Conservation (phyloP, 2,329 filamentous ascomycete species). For the Calonectria pauciramosa region DNA sequence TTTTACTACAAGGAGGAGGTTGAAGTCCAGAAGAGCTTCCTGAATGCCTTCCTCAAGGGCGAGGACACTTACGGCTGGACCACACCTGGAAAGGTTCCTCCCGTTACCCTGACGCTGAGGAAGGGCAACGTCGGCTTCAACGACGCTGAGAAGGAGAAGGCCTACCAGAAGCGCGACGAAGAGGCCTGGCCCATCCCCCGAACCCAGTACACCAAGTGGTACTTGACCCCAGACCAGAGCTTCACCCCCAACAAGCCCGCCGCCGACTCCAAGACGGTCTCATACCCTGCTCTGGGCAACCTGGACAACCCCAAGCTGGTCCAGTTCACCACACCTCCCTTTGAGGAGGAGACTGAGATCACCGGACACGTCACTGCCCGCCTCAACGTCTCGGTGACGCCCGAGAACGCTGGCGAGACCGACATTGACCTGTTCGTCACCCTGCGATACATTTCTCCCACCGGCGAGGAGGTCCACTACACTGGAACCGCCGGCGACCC, state of each 20-base stretch:
- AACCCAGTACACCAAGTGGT: conserved; percentile 74
- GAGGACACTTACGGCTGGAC: conserved; percentile 72
- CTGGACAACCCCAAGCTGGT: conserved; percentile 67
- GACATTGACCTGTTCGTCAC: conserved; percentile 76
- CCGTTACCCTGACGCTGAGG: conserved; percentile 72
- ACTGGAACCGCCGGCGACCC: conserved; percentile 76
- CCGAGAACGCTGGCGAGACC: conserved; percentile 58
- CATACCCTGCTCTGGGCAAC: conserved; percentile 72
- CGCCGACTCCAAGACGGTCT: conserved; percentile 56
- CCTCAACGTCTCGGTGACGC: conserved; percentile 73
- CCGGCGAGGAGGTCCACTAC: conserved; percentile 71
- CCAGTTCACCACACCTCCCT: conserved; percentile 70
- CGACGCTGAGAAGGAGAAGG: conserved; percentile 70
- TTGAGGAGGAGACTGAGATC: conserved; percentile 76
- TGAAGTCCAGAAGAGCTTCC: conserved; percentile 75
- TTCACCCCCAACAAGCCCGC: conserved; percentile 46
- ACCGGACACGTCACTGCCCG: conserved; percentile 77
- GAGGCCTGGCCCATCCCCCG: conserved; percentile 76
- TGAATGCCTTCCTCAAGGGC: conserved; percentile 79
- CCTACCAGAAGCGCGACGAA: conserved; percentile 69
- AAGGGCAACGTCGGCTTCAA: conserved; percentile 79
- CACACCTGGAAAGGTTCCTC: conserved; percentile 65
- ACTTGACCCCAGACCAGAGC: conserved; percentile 63
- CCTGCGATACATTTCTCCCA: conserved; percentile 68
- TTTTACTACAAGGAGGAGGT: conserved; percentile 81